Conservation (phyloP, 1,284 basidiomycete species). For the Trichosporon sp. region DNA sequence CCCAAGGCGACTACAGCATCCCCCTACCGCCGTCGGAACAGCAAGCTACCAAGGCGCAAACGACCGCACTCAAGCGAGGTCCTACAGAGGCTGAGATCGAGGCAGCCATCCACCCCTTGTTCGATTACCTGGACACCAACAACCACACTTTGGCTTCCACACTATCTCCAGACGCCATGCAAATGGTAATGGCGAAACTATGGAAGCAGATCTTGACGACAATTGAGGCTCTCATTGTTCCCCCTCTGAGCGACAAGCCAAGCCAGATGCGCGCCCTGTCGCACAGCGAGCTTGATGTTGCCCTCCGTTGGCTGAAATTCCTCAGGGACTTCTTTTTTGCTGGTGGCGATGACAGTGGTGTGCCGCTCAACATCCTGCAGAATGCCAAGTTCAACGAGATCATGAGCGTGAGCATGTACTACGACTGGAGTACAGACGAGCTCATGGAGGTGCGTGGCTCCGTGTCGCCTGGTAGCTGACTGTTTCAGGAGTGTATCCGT, state of each 20-base stretch:
- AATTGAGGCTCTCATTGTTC: slow-evolving; percentile 84
- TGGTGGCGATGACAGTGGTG: slow-evolving; percentile 75
- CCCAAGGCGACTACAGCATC: slow-evolving; percentile 61
- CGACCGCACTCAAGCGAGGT: slow-evolving; percentile 58
- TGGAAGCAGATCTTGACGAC: slow-evolving; percentile 95
- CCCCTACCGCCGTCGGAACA: slow-evolving; percentile 63
- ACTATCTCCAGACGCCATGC: slow-evolving; percentile 75
- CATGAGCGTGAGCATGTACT: slow-evolving; percentile 81
- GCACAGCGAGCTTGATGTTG: slow-evolving; percentile 95
- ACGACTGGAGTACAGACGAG: slow-evolving; percentile 88
- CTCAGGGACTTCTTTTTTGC: slow-evolving; percentile 93
- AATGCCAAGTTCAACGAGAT: slow-evolving; percentile 94
- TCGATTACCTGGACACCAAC: slow-evolving; percentile 96
- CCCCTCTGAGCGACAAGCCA: slow-evolving; percentile 79
- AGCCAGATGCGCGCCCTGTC: slow-evolving; percentile 85
- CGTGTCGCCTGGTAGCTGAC: slow-evolving; percentile 12
- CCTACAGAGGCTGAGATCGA: slow-evolving; percentile 92
- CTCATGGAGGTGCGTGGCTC: slow-evolving; percentile 63
- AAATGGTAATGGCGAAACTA: slow-evolving; percentile 84
- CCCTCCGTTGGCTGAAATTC: slow-evolving; percentile 98
- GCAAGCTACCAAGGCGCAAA: slow-evolving; percentile 12
- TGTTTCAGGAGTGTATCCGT: slow-evolving; percentile 70
- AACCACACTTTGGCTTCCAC: slow-evolving; percentile 86
- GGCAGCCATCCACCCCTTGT: slow-evolving; percentile 80
- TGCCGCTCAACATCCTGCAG: slow-evolving; percentile 81